A percentile compares a stretch with the other conserved stretches of the same genome.
phyloP scores from a whole-genome alignment of 495 filamentous ascomycete genomes.

The Peziza echinospora region DNA sequence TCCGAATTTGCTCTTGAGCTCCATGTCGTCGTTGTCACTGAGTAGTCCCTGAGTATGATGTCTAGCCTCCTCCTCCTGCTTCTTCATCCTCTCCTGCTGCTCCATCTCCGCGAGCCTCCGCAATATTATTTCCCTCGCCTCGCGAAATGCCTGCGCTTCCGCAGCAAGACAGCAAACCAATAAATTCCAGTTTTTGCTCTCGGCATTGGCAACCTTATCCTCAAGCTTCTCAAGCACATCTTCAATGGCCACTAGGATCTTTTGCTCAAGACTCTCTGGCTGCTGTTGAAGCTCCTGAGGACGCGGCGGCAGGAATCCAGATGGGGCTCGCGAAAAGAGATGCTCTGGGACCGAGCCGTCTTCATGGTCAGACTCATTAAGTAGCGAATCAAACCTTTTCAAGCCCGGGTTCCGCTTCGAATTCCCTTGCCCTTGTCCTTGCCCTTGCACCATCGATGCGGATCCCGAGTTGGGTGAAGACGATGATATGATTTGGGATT shows the following conservation, averaged over 20 bases:
- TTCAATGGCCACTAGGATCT: constrained; percentile 35
- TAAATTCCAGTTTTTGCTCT: constrained; percentile 59
- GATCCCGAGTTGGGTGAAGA: too few species aligned
- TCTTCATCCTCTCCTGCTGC: not conserved
- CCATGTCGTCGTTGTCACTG: too few species aligned
- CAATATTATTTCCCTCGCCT: constrained; percentile 43
- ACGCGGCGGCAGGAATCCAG: constrained; percentile 1
- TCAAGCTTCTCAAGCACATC: constrained; percentile 36
- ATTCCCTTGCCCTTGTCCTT: not conserved
- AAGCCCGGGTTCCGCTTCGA: not conserved
- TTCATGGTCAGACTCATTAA: not conserved
- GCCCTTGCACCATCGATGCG: not conserved
- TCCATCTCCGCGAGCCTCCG: constrained; percentile 22
- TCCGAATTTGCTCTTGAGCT: not conserved
- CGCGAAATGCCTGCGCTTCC: constrained; percentile 61
- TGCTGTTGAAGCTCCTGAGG: not conserved
- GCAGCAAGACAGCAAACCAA: constrained; percentile 74
- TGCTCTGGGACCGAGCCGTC: not conserved
- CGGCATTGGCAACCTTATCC: constrained; percentile 34
- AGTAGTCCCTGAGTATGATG: too few species aligned
- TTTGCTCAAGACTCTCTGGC: constrained; percentile 21
- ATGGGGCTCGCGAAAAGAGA: not conserved
- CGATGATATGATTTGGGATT: too few species aligned
- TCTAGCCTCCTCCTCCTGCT: not conserved
- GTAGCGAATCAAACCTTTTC: not conserved